A percentile compares a stretch with the other conserved stretches of the same genome.
These are phyloP conservation scores for Mucor mucedo DNA, from an alignment of 371 early-diverging fungal species.

Conservation along the genomic window DNA sequence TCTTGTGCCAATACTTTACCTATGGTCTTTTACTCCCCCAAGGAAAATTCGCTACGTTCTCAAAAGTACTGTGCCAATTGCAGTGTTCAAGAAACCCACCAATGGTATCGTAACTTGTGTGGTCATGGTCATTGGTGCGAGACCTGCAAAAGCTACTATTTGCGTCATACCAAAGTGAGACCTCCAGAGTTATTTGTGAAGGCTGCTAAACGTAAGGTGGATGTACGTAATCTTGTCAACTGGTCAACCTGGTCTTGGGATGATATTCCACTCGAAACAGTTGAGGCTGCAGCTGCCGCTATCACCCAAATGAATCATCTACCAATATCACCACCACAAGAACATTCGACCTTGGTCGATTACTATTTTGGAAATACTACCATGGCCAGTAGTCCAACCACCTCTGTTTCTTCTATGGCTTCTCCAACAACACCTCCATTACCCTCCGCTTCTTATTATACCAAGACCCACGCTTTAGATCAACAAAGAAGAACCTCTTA, in stretches of 20 bases:
- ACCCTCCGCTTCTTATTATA: not conserved
- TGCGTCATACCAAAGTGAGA: constrained; percentile 46
- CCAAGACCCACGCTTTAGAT: not conserved
- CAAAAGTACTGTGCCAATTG: constrained; percentile 50
- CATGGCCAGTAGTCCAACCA: not conserved
- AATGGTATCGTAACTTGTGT: constrained; percentile 55
- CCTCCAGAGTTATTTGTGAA: constrained; percentile 52
- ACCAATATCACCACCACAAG: not conserved
- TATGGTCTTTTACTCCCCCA: constrained; percentile 23
- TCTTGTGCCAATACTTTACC: constrained; percentile 1
- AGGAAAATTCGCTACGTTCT: not conserved
- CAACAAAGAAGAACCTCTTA: constrained; percentile 1
- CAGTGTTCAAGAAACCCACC: constrained; percentile 50
- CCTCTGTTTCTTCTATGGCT: constrained; percentile 1
- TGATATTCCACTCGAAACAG: constrained; percentile 21
- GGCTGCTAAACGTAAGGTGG: constrained; percentile 52
- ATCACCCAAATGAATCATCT: not conserved
- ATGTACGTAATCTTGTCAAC: constrained; percentile 44
- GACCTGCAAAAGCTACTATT: constrained; percentile 53
- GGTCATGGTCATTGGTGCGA: constrained; percentile 57
- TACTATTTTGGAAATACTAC: constrained; percentile 1
- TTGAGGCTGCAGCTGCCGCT: constrained; percentile 14
- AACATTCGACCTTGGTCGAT: not conserved
- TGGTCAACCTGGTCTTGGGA: constrained; percentile 41
- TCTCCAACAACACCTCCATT: constrained; percentile 9